A percentile compares a stretch with the other conserved stretches of the same genome.
Conservation (phyloP, 2,329 filamentous ascomycete genomes). For the Xylaria sp. region DNA sequence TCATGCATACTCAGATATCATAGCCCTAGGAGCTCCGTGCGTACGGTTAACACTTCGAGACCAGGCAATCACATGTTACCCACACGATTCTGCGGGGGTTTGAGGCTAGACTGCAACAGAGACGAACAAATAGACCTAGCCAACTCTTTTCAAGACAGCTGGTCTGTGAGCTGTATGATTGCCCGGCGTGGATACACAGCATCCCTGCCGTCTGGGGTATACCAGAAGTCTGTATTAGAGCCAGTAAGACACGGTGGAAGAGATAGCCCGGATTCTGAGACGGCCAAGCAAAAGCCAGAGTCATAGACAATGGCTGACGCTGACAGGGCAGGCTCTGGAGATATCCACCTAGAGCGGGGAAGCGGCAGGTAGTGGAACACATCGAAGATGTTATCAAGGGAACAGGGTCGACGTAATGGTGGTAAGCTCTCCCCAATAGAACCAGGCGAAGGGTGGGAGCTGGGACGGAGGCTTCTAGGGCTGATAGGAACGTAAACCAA, state of each 20-base stretch:
- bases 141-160: constrained; percentile 10
- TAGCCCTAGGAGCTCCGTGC: neutral
- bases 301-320: constrained; percentile 23
- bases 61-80: neutral
- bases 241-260: neutral
- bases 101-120: neutral
- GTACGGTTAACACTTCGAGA: neutral
- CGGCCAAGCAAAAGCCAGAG: constrained; percentile 14
- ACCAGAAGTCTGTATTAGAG: constrained; percentile 1
- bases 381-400: constrained; percentile 22
- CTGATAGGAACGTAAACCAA: constrained; percentile 17
- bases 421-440: constrained; percentile 19
- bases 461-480: constrained; percentile 22
- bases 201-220: constrained; percentile 13
- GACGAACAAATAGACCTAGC: constrained; percentile 14
- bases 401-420: constrained; percentile 12
- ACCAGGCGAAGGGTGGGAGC: constrained; percentile 11
- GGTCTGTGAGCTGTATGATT: constrained; percentile 18
- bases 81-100: neutral
- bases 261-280: neutral
- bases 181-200: constrained; percentile 11
- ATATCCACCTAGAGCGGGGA: constrained; percentile 26
- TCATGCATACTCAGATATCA: constrained; percentile 1
- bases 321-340: constrained; percentile 25
- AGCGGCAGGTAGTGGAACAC: constrained; percentile 21